These are phyloP conservation scores for Lathyrus sativus DNA, from an alignment of 306 rosid species.

Conservation along the genomic window DNA sequence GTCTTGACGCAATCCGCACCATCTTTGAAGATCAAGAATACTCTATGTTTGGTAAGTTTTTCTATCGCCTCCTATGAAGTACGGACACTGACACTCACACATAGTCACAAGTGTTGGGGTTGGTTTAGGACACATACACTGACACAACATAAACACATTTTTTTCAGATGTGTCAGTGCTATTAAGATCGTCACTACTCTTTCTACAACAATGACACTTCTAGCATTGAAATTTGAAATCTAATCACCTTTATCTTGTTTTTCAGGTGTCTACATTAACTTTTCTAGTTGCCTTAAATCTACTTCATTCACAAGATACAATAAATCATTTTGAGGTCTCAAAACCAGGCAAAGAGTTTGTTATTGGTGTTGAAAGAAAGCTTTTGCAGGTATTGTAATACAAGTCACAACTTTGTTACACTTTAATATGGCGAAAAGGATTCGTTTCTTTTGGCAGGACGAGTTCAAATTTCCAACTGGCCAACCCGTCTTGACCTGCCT, in stretches of 20 bases:
- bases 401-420: slow-evolving; percentile 25
- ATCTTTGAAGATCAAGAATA: slow-evolving; percentile 50
- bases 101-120: too few relatives aligned
- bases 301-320: slow-evolving; percentile 42
- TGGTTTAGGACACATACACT: too few relatives aligned
- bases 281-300: slow-evolving; percentile 51
- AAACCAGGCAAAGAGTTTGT: slow-evolving; percentile 51
- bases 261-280: slow-evolving; percentile 60
- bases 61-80: not conserved
- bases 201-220: too few relatives aligned
- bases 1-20: slow-evolving; percentile 48
- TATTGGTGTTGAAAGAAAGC: slow-evolving; percentile 59
- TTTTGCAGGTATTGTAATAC: slow-evolving; percentile 56
- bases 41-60: slow-evolving; percentile 63
- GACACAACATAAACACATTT: too few relatives aligned
- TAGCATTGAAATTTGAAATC: not conserved
- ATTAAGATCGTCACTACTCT: not conserved
- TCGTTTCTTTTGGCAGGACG: not conserved
- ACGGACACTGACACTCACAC: too few relatives aligned
- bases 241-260: not conserved
- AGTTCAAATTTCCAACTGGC: too few relatives aligned
- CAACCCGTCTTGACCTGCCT: too few relatives aligned
- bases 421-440: not conserved
- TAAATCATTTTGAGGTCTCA: slow-evolving; percentile 20
- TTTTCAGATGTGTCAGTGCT: too few relatives aligned